phyloP scores from a whole-genome alignment of 768 basidiomycete species.

The Clitopilus passeckerianus region DNA sequence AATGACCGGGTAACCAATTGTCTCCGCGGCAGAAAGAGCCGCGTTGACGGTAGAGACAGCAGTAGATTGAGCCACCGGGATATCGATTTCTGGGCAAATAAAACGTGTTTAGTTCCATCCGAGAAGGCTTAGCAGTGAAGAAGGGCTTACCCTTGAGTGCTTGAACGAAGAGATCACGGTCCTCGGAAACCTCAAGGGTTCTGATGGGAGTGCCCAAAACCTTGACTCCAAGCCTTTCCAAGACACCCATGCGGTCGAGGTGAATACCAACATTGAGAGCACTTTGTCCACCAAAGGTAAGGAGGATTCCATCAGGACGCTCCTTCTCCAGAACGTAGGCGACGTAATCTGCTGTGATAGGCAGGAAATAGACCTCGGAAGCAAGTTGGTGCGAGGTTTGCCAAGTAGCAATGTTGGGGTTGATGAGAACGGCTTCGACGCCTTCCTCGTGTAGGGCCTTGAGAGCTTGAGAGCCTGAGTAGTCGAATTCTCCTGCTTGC shows the following conservation, averaged over 20 bases:
- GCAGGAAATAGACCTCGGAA: constrained; percentile 95
- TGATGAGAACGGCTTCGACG: constrained; percentile 90
- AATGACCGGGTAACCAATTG: constrained; percentile 96
- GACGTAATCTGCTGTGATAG: constrained; percentile 95
- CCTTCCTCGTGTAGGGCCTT: constrained; percentile 97
- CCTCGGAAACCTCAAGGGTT: constrained; percentile 95
- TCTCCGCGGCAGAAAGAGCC: constrained; percentile 85
- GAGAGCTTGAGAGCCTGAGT: constrained; percentile 97
- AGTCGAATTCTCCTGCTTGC: constrained; percentile 99
- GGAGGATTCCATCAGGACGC: constrained; percentile 92
- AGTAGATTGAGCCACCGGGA: constrained; percentile 92
- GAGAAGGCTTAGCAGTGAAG: constrained; percentile 2
- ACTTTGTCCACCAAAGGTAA: constrained; percentile 98
- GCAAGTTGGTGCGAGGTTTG: constrained; percentile 98
- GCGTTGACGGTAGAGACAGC: constrained; percentile 95
- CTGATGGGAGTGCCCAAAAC: constrained; percentile 94
- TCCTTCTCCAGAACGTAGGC: constrained; percentile 99
- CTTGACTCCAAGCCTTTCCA: constrained; percentile 87
- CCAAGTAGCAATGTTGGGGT: constrained; percentile 99
- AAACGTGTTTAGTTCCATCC: constrained; percentile 1
- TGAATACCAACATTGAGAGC: constrained; percentile 97
- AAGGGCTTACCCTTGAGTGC: constrained; percentile 80
- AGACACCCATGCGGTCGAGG: constrained; percentile 93
- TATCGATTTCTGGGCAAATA: constrained; percentile 80
- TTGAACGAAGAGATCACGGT: constrained; percentile 92